Conservation (phyloP, 1,284 basidiomycete genomes). For the Puccinia hordei region DNA sequence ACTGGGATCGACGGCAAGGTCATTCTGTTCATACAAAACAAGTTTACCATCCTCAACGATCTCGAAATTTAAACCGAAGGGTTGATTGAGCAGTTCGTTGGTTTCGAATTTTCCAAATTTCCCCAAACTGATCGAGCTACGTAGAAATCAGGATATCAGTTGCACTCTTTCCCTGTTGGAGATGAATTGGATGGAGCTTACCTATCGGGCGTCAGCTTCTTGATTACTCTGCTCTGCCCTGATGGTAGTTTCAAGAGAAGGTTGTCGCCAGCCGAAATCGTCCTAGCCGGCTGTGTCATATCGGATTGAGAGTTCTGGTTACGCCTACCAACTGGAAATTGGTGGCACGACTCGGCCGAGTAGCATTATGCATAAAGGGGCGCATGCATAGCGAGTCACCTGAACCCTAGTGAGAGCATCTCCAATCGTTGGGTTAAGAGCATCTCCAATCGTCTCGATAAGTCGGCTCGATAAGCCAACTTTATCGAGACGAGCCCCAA, state of each 20-base stretch:
- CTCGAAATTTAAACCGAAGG: conserved; percentile 59
- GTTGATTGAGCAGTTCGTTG: conserved; percentile 57
- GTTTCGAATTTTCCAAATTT: conserved; percentile 59
- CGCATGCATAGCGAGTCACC: too few relatives aligned
- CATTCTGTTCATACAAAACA: background rate
- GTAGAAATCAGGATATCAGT: background rate
- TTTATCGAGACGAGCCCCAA: too few relatives aligned
- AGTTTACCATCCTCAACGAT: conserved; percentile 52
- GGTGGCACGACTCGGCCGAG: background rate
- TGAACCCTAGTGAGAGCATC: too few relatives aligned
- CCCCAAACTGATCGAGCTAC: conserved; percentile 56
- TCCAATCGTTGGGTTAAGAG: too few relatives aligned
- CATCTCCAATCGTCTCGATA: too few relatives aligned
- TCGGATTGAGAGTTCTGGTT: background rate
- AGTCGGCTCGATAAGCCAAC: too few relatives aligned
- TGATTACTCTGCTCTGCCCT: conserved; percentile 14
- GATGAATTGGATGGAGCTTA: background rate
- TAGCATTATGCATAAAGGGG: background rate
- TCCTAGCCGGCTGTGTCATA: background rate
- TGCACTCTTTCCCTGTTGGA: background rate
- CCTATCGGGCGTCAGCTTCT: conserved; percentile 25
- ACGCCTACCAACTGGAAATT: background rate
- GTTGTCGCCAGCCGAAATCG: conserved; percentile 29
- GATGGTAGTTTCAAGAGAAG: conserved; percentile 37
- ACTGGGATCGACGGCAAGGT: background rate